Conservation (phyloP, 1,284 basidiomycete genomes). For the Puccinia coronata region DNA sequence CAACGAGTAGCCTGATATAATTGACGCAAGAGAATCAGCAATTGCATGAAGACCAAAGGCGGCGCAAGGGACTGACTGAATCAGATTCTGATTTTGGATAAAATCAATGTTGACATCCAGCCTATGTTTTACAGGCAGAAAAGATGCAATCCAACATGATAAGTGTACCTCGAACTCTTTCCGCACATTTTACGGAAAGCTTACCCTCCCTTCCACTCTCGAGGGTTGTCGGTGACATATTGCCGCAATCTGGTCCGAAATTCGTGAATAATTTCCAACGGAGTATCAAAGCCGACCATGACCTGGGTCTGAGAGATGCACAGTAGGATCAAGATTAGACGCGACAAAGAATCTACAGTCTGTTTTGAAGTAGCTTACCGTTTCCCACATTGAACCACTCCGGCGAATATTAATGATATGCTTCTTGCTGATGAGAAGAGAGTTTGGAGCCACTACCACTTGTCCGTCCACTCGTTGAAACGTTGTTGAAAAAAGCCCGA, state of each 20-base stretch:
- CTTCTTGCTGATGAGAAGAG: conserved; percentile 71
- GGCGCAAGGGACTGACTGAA: conserved; percentile 30
- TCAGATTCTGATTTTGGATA: conserved; percentile 56
- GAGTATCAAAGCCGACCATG: conserved; percentile 57
- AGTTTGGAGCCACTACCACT: conserved; percentile 76
- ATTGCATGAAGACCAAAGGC: background rate
- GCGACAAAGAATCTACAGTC: background rate
- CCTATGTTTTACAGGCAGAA: background rate
- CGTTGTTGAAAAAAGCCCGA: conserved; percentile 77
- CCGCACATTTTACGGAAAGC: background rate
- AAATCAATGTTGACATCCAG: conserved; percentile 58
- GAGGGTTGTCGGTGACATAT: conserved; percentile 69
- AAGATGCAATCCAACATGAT: background rate
- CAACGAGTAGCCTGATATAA: conserved; percentile 65
- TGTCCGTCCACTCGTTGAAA: conserved; percentile 76
- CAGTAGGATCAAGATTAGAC: background rate
- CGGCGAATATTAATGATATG: conserved; percentile 66
- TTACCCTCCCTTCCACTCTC: conserved; percentile 68
- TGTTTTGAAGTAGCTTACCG: conserved; percentile 68
- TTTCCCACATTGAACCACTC: conserved; percentile 69
- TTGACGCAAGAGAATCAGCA: conserved; percentile 32
- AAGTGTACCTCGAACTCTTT: background rate
- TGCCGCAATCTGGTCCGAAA: conserved; percentile 66
- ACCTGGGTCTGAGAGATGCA: conserved; percentile 45
- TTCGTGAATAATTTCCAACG: conserved; percentile 65